Evolutionary conservation across 139 green algal species (phyloP).

Genomic region (Zygnema cylindricum): DNA sequence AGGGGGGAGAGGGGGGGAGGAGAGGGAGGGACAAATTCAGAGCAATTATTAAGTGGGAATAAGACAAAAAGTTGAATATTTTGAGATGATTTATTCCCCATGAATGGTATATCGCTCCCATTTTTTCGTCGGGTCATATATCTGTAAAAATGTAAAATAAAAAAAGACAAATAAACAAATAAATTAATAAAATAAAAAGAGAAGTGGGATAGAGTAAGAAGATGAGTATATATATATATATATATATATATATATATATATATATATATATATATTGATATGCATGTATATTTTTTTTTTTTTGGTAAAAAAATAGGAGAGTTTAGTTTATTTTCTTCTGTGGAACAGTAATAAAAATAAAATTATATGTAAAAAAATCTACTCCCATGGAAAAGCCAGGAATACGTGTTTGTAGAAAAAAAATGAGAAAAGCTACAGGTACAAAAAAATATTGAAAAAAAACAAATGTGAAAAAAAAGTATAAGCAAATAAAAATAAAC

Average conservation of each 20-base stretch:
- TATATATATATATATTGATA: not conserved
- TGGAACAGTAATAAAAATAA: too few species aligned
- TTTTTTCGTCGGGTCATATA: slow-evolving; percentile 49
- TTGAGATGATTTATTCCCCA: slow-evolving; percentile 5
- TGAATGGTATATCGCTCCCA: slow-evolving; percentile 54
- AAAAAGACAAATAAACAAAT: not conserved
- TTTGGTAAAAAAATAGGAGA: not conserved
- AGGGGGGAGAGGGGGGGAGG: too few species aligned
- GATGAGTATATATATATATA: not conserved
- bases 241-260: not conserved
- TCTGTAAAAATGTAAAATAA: slow-evolving; percentile 6
- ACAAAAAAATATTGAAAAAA: not conserved
- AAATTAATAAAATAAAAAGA: not conserved
- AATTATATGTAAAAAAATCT: too few species aligned
- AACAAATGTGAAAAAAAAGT: not conserved
- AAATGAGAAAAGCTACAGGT: not conserved
- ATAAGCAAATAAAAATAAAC: not conserved
- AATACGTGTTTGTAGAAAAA: too few species aligned
- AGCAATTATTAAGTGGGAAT: too few species aligned
- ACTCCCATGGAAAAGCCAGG: too few species aligned
- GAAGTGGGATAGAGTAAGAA: not conserved
- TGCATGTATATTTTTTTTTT: not conserved
- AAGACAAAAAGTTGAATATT: too few species aligned
- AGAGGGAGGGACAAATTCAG: too few species aligned
- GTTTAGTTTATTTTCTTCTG: too few species aligned